Evolutionary conservation across 2,329 filamentous ascomycete genomes (phyloP), one percentile per base, ranked within the genome.

Genomic region (Verticillium longisporum): DNA sequence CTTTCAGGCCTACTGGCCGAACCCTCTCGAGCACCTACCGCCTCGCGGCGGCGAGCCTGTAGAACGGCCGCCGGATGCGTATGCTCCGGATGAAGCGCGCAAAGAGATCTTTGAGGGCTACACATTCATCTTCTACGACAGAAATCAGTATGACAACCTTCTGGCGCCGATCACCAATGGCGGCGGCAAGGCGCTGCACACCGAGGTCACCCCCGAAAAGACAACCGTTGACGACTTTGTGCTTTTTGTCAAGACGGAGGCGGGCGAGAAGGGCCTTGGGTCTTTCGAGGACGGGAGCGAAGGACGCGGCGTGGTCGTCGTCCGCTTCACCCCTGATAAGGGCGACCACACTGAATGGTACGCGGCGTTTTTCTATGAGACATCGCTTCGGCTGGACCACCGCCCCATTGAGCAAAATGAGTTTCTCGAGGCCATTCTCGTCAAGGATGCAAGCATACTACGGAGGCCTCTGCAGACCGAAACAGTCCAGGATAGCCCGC

Each of bases 391-490:
- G 55, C 82, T 96, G 13, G 88, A 92, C 63, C 92, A 96, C 71
- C 86, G 92, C 4, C 87, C 92, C 2, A 88, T 97, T 59, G 87
- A 94, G 67, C 92, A 97, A 70, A 92, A 89, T 61, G 93, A 97
- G 68, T 96, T 99, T 64, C 80, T 99, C 2, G 92, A 97, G 72
- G 90, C 90, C 1, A 95, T 99, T 55, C 76, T 98, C 33, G 86
- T 80, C n/a, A 89, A 89, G 58, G 88, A 98, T 74, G 85, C 91
- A 6, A 85, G 83, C 62, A 82, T 84, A 54, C 78, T 98, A 21
- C 87, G 90, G 61, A 84, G 87, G 41, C 83, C 87, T 6, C 81
- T 96, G 2, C 81, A 88, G 65, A 75, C 84, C 50, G 80, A 79
- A 62, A 70, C 66, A 57, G 74, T 67, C 9, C 65, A 67, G 63